Evolutionary conservation across 257 asterid species (phyloP).

Genomic region (Plantago elongata): DNA sequence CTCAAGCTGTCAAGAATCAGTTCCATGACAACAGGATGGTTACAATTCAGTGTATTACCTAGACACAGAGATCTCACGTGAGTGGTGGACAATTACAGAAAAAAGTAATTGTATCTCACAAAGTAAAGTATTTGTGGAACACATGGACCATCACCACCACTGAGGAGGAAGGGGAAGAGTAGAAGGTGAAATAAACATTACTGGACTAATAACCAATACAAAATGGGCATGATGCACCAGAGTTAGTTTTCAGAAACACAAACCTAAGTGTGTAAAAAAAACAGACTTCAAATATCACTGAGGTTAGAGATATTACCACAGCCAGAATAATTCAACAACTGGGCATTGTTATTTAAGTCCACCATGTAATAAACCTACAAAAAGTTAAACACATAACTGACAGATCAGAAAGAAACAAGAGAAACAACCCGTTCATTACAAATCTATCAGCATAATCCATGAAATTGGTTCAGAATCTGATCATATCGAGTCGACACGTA

Average conservation of each 20-base stretch:
- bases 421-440: constrained; percentile 3
- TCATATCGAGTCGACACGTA: background rate
- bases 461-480: background rate
- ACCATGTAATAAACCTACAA: constrained; percentile 89
- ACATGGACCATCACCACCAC: too few relatives aligned
- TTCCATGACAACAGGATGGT: constrained; percentile 97
- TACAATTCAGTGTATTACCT: constrained; percentile 96
- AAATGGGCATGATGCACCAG: constrained; percentile 3
- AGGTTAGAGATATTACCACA: constrained; percentile 63
- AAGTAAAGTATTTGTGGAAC: too few relatives aligned
- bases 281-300: constrained; percentile 8
- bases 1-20: constrained; percentile 90
- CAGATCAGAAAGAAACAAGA: constrained; percentile 7
- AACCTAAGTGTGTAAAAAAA: background rate
- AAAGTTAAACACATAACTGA: constrained; percentile 16
- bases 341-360: constrained; percentile 59
- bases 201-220: background rate
- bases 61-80: constrained; percentile 25
- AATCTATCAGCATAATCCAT: constrained; percentile 4
- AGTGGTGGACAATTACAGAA: too few relatives aligned
- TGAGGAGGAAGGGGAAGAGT: too few relatives aligned
- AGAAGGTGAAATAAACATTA: too few relatives aligned
- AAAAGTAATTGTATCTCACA: background rate
- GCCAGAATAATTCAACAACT: constrained; percentile 88
- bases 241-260: background rate